phyloP scores from a whole-genome alignment of 768 basidiomycete genomes.

The Russula abietina region DNA sequence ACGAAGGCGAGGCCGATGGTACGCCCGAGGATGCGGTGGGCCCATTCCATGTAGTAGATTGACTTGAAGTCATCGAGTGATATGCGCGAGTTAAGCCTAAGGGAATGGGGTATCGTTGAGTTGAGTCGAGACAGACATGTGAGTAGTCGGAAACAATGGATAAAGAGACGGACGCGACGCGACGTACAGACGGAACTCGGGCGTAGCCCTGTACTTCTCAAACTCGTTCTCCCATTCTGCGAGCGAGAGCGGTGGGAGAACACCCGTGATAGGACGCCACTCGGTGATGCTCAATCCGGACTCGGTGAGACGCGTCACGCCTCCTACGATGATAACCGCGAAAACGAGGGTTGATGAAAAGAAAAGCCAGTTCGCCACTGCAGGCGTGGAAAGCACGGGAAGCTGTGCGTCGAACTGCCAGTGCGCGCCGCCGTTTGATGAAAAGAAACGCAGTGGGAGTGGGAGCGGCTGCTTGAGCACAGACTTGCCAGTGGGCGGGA shows the following conservation, averaged over 20 bases:
- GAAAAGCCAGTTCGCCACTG: constrained; percentile 82
- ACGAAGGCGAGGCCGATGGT: constrained; percentile 80
- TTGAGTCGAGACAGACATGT: background rate
- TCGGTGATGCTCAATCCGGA: constrained; percentile 97
- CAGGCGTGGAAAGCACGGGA: constrained; percentile 57
- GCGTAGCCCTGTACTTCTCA: constrained; percentile 88
- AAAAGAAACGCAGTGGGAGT: constrained; percentile 37
- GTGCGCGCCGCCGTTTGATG: constrained; percentile 29
- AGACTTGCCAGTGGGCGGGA: constrained; percentile 10
- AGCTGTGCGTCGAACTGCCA: constrained; percentile 27
- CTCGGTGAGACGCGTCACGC: constrained; percentile 93
- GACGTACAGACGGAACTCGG: constrained; percentile 90
- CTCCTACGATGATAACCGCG: constrained; percentile 90
- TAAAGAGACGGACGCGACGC: background rate
- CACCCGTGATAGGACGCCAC: constrained; percentile 90
- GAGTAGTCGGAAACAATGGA: background rate
- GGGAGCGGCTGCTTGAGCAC: constrained; percentile 24
- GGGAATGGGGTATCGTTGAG: constrained; percentile 6
- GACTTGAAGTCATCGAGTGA: constrained; percentile 87
- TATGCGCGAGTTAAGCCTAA: constrained; percentile 80
- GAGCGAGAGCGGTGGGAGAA: constrained; percentile 71
- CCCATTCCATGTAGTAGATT: constrained; percentile 99
- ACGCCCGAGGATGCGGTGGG: constrained; percentile 89
- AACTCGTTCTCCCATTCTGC: constrained; percentile 85
- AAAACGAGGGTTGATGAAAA: constrained; percentile 81